Evolutionary conservation across 805 yeast genomes (phyloP).

Genomic region (Metschnikowia anglica): DNA sequence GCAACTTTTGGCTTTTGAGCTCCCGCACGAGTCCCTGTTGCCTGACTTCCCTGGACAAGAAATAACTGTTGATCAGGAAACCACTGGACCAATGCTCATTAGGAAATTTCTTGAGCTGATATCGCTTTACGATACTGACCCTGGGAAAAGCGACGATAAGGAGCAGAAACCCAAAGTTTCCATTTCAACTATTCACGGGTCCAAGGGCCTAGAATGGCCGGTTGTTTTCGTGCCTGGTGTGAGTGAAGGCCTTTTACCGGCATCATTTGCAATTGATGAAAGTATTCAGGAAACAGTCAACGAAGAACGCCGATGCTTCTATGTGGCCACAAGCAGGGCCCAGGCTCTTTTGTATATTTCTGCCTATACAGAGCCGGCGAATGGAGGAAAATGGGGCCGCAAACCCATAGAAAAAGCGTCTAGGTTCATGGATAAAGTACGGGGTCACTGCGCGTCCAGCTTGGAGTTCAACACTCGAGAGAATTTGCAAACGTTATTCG

Average conservation of each 20-base stretch:
- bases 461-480: conserved; percentile 21
- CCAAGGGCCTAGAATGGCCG: conserved; percentile 96
- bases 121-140: conserved; percentile 21
- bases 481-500: conserved; percentile 20
- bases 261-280: conserved; percentile 42
- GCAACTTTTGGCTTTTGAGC: conserved; percentile 35
- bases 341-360: conserved; percentile 53
- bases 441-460: conserved; percentile 12
- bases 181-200: conserved; percentile 83
- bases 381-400: conserved; percentile 23
- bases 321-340: conserved; percentile 88
- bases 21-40: conserved; percentile 25
- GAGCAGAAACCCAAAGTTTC: conserved; percentile 29
- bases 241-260: conserved; percentile 65
- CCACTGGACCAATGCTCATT: conserved; percentile 13
- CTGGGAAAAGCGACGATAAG: conserved; percentile 20
- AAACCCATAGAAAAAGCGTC: conserved; percentile 26
- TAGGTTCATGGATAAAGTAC: conserved; percentile 26
- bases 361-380: conserved; percentile 23
- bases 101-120: conserved; percentile 18
- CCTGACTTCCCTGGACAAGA: conserved; percentile 7
- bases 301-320: conserved; percentile 83
- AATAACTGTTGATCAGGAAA: conserved; percentile 13
- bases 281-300: conserved; percentile 37
- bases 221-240: conserved; percentile 80